Evolutionary conservation across 805 yeast species (phyloP), one percentile per base, ranked within the genome.

Genomic region (Monosporozyma aquatica): DNA sequence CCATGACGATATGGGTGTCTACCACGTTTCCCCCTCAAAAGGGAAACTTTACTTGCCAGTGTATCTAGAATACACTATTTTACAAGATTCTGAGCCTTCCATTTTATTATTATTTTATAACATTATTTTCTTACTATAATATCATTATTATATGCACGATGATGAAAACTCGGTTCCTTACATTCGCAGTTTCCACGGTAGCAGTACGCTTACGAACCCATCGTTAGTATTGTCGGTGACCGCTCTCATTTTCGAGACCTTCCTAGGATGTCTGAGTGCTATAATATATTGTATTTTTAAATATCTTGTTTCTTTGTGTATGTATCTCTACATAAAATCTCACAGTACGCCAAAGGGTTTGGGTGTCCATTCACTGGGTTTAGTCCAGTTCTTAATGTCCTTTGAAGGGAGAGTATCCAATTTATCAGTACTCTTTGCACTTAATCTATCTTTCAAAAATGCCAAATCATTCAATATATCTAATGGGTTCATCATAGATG

Each of bases 131-230:
- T 37, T 25, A n/a, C 37, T 37, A 21, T 13, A 32, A 37, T 25
- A 25, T 13, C 15, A 14, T 21, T 26, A 33, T 20, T 39, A 28
- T 33, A 43, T 48, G 55, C 60, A 64, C 77, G 58, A 70, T 82
- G 92, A 82, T 82, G 89, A 82, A 77, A 70, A 70, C 25, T 67
- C 66, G 79, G 71, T 70, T 67, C 64, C 58, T 58, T 74, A 80
- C 92, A 82, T 82, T 82, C 92, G 90, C 92, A 82, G 92, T 82
- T 82, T 82, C 89, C 90, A 76, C 92, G 92, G 89, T 81, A 82
- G 84, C 66, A 77, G 72, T 77, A 79, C 87, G 74, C 67, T 68
- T 68, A 66, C 66, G 87, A 82, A 80, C 89, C 89, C 83, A 82
- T 72, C 80, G 73, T 75, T 57, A 58, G 62, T 60, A 51, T 81